Evolutionary conservation across 2,329 filamentous ascomycete species (phyloP).

Genomic region (Fusarium nematophilum): DNA sequence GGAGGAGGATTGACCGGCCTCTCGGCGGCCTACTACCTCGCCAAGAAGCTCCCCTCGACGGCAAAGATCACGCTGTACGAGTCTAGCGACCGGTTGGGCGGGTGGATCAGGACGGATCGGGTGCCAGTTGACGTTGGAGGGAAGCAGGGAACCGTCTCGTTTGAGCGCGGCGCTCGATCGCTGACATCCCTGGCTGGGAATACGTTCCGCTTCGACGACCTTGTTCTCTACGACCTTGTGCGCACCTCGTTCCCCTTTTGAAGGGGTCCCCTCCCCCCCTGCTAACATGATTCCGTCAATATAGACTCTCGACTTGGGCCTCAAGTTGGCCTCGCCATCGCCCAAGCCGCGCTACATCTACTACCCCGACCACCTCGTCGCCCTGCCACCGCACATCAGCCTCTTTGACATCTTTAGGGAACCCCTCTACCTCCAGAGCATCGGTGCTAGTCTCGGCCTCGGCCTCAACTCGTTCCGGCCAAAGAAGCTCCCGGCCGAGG

Average conservation of each 20-base stretch:
- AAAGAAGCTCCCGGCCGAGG: constrained; percentile 38
- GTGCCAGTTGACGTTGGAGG: constrained; percentile 68
- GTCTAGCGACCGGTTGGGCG: constrained; percentile 74
- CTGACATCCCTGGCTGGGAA: constrained; percentile 65
- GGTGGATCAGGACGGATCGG: constrained; percentile 81
- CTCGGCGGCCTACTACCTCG: constrained; percentile 80
- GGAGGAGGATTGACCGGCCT: constrained; percentile 89
- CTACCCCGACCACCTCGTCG: constrained; percentile 78
- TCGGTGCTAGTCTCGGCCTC: constrained; percentile 44
- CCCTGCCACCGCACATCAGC: constrained; percentile 46
- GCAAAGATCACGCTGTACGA: constrained; percentile 87
- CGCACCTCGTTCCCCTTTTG: constrained; percentile 39
- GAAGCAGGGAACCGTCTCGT: constrained; percentile 68
- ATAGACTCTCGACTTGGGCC: constrained; percentile 51
- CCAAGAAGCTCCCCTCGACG: constrained; percentile 70
- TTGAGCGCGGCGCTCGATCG: constrained; percentile 87
- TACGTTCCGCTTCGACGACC: constrained; percentile 64
- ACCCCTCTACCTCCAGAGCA: constrained; percentile 48
- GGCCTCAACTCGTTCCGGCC: constrained; percentile 36
- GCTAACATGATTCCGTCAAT: constrained; percentile 36
- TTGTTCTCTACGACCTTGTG: constrained; percentile 79
- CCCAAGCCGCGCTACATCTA: constrained; percentile 76
- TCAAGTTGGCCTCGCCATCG: constrained; percentile 62
- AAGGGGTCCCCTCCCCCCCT: not conserved
- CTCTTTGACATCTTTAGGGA: constrained; percentile 45